Percentiles rank a stretch among this genome's conserved stretches.
Evolutionary conservation across 176 grass and related monocot genomes (phyloP).

Genomic region (Oryza rufipogon): DNA sequence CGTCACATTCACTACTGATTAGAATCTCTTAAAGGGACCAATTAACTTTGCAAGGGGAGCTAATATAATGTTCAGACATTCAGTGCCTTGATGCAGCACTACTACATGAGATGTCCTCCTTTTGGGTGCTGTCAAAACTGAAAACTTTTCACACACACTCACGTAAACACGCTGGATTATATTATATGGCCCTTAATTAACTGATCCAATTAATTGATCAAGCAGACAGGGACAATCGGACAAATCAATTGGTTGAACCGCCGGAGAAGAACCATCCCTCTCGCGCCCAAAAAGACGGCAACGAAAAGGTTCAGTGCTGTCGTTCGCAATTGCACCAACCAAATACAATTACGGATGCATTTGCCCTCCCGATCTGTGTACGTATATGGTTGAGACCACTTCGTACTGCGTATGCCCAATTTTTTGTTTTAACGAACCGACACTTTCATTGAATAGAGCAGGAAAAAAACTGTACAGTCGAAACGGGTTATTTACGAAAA

Average conservation of each 20-base stretch:
- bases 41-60: not conserved
- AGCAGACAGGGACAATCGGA: not conserved
- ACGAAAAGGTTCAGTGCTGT: conserved; percentile 13
- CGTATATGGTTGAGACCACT: not conserved
- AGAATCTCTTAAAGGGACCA: not conserved
- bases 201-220: not conserved
- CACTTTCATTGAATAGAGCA: too few species aligned
- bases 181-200: not conserved
- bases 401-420: not conserved
- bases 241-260: conserved; percentile 46
- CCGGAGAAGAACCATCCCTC: conserved; percentile 15
- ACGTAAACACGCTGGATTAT: not conserved
- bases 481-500: too few species aligned
- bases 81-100: not conserved
- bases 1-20: not conserved
- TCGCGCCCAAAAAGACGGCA: not conserved
- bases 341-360: not conserved
- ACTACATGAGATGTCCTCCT: not conserved
- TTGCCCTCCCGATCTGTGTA: not conserved
- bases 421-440: too few species aligned
- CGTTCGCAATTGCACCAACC: conserved; percentile 42
- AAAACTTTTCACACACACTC: not conserved
- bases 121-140: not conserved
- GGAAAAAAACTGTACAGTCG: too few species aligned
- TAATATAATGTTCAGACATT: not conserved